Evolutionary conservation across 2,329 filamentous ascomycete genomes (phyloP), one percentile per base, ranked within the genome.

Genomic region (Aspergillus sojae): DNA sequence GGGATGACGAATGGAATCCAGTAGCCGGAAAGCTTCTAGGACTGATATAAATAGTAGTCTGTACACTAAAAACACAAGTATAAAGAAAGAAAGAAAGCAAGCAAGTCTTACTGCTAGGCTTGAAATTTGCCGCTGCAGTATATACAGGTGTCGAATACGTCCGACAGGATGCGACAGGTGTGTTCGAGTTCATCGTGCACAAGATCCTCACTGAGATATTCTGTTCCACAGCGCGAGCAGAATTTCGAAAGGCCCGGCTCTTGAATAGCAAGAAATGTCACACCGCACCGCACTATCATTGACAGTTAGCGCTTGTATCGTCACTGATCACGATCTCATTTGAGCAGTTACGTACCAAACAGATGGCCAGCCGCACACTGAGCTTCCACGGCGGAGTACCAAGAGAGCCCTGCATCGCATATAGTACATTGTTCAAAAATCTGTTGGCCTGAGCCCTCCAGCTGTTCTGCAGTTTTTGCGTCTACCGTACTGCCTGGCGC

Each of bases 1-100:
- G 95, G 95, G 90, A 96, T 70, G 91, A 93, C 69, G 93, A 97
- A 75, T 99, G 95, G 95, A 88, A 96, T 81, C 84, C 86, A 11
- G 89, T 96, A 52, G 91, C 94, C 9, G 92, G 90, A 12, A 86
- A 84, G 54, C 78, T 96, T 4, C 84, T 97, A 59, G 88, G 84
- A 1, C 67, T 85, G 45, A 54, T 64, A 43, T 66, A 63, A 62
- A 19, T 14, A 21, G 43, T n/a, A 52, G 30, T 30, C 12, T 57
- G 36, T 58, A 57, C 30, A 34, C 57, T 50, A 61, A 7, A 39
- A 46, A 34, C 36, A 36, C 26, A 14, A 34, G 26, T 21, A 32
- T 52, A 32, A 1, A 34, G 10, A 32, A n/a, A 23, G 11, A 52
- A 16, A 10, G 34, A 16, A 26, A 57, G 4, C 5, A 26, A 57